Conservation (phyloP, 805 yeast species). For the Wickerhamomyces canadensis region DNA sequence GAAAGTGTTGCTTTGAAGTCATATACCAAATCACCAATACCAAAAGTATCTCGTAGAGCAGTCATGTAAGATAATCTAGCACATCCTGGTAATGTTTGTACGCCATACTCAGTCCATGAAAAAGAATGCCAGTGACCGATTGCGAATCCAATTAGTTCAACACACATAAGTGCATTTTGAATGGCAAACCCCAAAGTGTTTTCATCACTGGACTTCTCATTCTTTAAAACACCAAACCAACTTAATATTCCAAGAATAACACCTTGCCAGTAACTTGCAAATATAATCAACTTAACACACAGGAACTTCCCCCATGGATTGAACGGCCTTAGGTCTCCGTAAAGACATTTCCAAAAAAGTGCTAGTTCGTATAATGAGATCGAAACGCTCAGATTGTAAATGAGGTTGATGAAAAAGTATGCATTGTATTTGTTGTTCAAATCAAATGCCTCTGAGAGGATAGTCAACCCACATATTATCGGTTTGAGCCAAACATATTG, state of each 20-base stretch:
- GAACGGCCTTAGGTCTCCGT: conserved; percentile 67
- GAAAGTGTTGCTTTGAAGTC: conserved; percentile 69
- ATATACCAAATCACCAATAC: conserved; percentile 67
- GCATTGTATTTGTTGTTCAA: conserved; percentile 39
- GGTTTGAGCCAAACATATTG: conserved; percentile 98
- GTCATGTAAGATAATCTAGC: conserved; percentile 53
- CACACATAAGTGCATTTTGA: conserved; percentile 74
- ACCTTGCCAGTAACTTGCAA: conserved; percentile 98
- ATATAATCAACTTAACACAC: conserved; percentile 88
- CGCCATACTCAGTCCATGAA: conserved; percentile 66
- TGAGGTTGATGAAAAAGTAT: conserved; percentile 57
- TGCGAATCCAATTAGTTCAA: conserved; percentile 83
- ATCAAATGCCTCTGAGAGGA: conserved; percentile 41
- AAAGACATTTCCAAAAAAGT: conserved; percentile 88
- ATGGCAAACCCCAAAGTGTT: conserved; percentile 47
- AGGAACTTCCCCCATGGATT: conserved; percentile 90
- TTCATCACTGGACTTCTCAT: conserved; percentile 28
- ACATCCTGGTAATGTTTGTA: conserved; percentile 57
- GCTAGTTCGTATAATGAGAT: conserved; percentile 81
- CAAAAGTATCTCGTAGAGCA: conserved; percentile 75
- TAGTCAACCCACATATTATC: conserved; percentile 53
- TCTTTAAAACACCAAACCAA: conserved; percentile 38
- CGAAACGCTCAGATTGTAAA: conserved; percentile 78
- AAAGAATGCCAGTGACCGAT: conserved; percentile 86
- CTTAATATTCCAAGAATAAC: conserved; percentile 49